Conservation (phyloP, 129 eudicot genomes). For the Lactuca saligna region DNA sequence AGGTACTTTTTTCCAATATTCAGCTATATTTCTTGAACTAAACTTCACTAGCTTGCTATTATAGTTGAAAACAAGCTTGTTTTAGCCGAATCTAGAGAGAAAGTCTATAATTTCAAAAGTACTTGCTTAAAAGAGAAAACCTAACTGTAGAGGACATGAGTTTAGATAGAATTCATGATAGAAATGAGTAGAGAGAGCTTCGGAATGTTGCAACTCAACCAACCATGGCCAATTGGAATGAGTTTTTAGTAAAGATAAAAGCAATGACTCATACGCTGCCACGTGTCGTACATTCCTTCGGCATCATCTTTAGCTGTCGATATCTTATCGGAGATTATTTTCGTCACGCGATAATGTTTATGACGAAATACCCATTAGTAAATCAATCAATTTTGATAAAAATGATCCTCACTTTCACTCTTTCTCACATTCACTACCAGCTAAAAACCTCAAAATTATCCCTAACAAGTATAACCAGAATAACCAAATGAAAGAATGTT, state of each 20-base stretch:
- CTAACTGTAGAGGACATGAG: constrained; percentile 21
- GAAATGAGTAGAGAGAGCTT: constrained; percentile 29
- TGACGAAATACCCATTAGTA: constrained; percentile 24
- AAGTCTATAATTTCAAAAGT: constrained; percentile 26
- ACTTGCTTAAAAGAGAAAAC: constrained; percentile 32
- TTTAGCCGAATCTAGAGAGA: constrained; percentile 18
- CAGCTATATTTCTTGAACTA: constrained; percentile 10
- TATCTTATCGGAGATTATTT: constrained; percentile 34
- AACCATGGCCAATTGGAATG: constrained; percentile 42
- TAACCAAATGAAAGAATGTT: not conserved
- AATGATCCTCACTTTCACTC: not conserved
- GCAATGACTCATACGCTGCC: constrained; percentile 50
- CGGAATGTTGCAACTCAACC: constrained; percentile 54
- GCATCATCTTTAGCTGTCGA: constrained; percentile 32
- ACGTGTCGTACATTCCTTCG: constrained; percentile 35
- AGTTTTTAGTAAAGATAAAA: constrained; percentile 32
- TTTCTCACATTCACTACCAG: not conserved
- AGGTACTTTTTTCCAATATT: constrained; percentile 18
- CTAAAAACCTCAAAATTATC: not conserved
- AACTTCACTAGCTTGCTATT: constrained; percentile 20
- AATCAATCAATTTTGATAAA: constrained; percentile 3
- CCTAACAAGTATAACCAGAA: not conserved
- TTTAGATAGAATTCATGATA: constrained; percentile 22
- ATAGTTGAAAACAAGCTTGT: constrained; percentile 1
- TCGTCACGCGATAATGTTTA: constrained; percentile 29